Evolutionary conservation across 805 yeast genomes (phyloP), one percentile per base, ranked within the genome.

Genomic region (Cyberlindnera petersonii): DNA sequence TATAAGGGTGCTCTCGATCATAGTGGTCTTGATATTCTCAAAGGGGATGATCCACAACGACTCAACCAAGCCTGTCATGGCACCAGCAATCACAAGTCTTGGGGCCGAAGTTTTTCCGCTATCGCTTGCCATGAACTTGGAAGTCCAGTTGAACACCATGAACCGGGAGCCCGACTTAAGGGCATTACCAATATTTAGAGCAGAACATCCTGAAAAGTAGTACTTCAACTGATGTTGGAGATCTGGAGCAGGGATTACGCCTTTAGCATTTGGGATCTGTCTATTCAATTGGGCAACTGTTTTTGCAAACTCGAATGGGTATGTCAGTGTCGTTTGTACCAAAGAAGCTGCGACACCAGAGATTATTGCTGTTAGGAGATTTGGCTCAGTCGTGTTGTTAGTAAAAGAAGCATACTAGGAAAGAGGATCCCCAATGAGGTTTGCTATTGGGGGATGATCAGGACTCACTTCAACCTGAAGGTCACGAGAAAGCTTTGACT

Each of bases 21-120:
- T 75, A 8, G 82, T 71, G 2, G 84, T 80, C 56, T 87, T 87
- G 48, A 87, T 69, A 53, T 82, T 85, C 55, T 91, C 98, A 58
- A 91, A 89, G 0, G 98, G 98, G 15, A 93, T 84, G 17, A 91
- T 77, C 71, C 84, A 75, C 24, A 88, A 47, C 3, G 94, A 79
- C 59, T 93, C 98, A 31, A 81, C 64, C 41, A 83, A 69, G 2
- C 95, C 98, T 5, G 95, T 84, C 66, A 86, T 74, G 2, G 72
- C 70, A 9, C 95, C 96, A 4, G 96, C 96, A 42, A 84, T 78
- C 7, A 86, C 84, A 28, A 86, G 72, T 51, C 87, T 71, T 9
- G 94, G 91, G 1, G 94, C 94, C 7, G 81, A 71, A 3, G 86
- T 71, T 46, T 77, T 72, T n/a, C 79, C 75, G 37, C 61, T 63